Evolutionary conservation across 768 basidiomycete genomes (phyloP).

Genomic region (Lactifluus piperatus): DNA sequence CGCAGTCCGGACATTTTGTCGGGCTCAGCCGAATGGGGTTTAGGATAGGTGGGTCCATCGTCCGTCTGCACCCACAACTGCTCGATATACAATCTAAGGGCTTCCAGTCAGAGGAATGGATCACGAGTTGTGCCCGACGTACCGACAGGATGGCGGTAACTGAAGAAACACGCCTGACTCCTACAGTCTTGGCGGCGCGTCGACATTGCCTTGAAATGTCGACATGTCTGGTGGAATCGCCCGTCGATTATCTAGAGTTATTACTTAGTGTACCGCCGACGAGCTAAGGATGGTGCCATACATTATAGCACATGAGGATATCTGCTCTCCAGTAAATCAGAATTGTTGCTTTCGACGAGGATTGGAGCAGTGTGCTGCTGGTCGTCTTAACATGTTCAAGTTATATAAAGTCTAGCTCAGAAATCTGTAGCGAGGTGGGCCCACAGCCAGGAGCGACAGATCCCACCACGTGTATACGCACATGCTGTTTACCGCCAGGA

Average conservation of each 20-base stretch:
- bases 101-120: neutral
- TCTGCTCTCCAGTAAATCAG: neutral
- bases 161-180: slow-evolving; percentile 21
- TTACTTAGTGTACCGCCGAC: neutral
- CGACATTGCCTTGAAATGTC: slow-evolving; percentile 24
- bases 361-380: neutral
- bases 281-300: slow-evolving; percentile 1
- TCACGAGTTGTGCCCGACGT: neutral
- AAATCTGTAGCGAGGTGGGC: neutral
- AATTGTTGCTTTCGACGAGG: slow-evolving; percentile 7
- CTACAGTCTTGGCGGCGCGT: slow-evolving; percentile 24
- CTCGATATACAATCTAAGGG: slow-evolving; percentile 9
- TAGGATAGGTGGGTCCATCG: slow-evolving; percentile 22
- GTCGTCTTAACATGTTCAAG: neutral
- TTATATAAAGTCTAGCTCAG: slow-evolving; percentile 15
- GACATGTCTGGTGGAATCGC: slow-evolving; percentile 22
- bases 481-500: slow-evolving; percentile 16
- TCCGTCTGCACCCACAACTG: slow-evolving; percentile 17
- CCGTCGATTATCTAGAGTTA: slow-evolving; percentile 22
- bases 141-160: slow-evolving; percentile 21
- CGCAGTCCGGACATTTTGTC: slow-evolving; percentile 19
- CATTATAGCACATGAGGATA: slow-evolving; percentile 21
- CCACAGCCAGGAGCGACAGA: neutral
- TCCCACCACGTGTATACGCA: slow-evolving; percentile 6
- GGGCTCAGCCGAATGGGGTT: slow-evolving; percentile 25